These are phyloP conservation scores for Blastocystis hominis DNA, from an alignment of 352 stramenopile genomes.

Conservation along the genomic window DNA sequence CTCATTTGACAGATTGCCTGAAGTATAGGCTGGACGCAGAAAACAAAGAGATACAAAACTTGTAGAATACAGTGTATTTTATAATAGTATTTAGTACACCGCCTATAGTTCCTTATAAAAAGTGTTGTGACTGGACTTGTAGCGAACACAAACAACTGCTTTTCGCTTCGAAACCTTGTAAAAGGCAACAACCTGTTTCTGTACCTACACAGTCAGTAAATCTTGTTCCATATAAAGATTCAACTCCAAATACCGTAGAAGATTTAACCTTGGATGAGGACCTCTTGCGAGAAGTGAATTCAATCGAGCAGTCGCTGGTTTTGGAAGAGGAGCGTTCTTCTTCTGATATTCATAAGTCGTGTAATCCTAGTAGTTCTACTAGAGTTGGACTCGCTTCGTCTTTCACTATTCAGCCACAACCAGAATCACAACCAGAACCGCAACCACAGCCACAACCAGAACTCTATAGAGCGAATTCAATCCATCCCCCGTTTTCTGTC, in stretches of 20 bases:
- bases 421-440: no score
- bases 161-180: background rate
- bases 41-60: background rate
- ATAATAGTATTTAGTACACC: background rate
- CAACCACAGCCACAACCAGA: background rate
- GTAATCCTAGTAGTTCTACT: no score
- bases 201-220: background rate
- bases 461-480: background rate
- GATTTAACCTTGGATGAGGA: background rate
- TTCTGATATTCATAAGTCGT: no score
- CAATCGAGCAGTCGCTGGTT: background rate
- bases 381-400: no score
- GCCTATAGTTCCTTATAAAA: background rate
- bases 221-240: background rate
- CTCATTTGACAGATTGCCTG: background rate
- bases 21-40: background rate
- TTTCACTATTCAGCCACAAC: no score
- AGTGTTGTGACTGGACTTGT: background rate
- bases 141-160: background rate
- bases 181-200: background rate
- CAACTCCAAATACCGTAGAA: background rate
- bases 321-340: background rate
- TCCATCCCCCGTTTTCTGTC: background rate
- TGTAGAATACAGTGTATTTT: background rate
- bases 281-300: background rate